phyloP scores from a whole-genome alignment of 2,329 filamentous ascomycete species.

The Metarhizium brunneum region DNA sequence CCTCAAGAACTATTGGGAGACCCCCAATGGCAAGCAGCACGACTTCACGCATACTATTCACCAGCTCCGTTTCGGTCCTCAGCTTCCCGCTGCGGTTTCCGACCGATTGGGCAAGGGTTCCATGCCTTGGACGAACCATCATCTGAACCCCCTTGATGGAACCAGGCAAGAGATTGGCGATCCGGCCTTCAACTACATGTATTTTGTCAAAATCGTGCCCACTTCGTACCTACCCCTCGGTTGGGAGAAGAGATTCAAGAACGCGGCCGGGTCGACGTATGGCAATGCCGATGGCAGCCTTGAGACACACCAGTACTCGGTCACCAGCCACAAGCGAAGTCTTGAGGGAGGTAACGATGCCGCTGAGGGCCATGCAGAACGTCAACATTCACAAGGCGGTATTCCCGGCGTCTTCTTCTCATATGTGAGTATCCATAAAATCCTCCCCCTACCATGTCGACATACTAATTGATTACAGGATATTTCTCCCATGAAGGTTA shows the following conservation, averaged over 20 bases:
- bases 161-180: slow-evolving; percentile 70
- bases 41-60: slow-evolving; percentile 88
- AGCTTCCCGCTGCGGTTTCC: slow-evolving; percentile 65
- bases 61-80: slow-evolving; percentile 83
- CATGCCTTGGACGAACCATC: slow-evolving; percentile 74
- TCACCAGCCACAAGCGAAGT: slow-evolving; percentile 91
- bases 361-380: slow-evolving; percentile 83
- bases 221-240: slow-evolving; percentile 91
- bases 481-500: slow-evolving; percentile 98
- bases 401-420: slow-evolving; percentile 98
- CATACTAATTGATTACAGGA: slow-evolving; percentile 45
- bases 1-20: slow-evolving; percentile 87
- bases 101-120: slow-evolving; percentile 45
- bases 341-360: slow-evolving; percentile 75
- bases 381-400: slow-evolving; percentile 78
- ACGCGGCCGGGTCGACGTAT: slow-evolving; percentile 23
- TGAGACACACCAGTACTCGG: slow-evolving; percentile 97
- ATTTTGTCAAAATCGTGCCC: slow-evolving; percentile 97
- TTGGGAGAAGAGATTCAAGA: slow-evolving; percentile 56
- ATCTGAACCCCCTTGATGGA: slow-evolving; percentile 82
- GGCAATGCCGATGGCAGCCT: slow-evolving; percentile 65
- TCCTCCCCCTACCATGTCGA: no score
- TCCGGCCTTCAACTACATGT: slow-evolving; percentile 92
- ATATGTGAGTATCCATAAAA: slow-evolving; percentile 57
- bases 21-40: slow-evolving; percentile 58